Percentiles rank a stretch among this genome's conserved stretches.
Conservation (phyloP, 177 flowering plant species). For the Vitis hybrid region DNA sequence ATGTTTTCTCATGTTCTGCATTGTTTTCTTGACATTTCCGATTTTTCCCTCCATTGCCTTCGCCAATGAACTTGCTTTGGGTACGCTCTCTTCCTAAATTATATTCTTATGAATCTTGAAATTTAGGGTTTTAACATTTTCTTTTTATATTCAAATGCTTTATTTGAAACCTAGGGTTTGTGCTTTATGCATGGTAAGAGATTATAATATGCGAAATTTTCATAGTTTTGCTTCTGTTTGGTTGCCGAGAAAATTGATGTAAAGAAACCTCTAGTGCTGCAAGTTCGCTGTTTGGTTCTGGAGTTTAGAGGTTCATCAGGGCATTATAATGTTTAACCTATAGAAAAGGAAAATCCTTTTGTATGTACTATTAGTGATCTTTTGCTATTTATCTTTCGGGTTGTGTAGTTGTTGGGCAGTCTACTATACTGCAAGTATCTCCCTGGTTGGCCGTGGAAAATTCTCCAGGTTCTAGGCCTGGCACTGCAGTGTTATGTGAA, state of each 20-base stretch:
- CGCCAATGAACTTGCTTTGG: conserved; percentile 16
- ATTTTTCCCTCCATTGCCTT: background rate
- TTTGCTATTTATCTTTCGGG: background rate
- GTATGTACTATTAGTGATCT: background rate
- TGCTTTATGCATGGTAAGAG: background rate
- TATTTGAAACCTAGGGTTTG: conserved; percentile 21
- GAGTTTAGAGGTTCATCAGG: no score
- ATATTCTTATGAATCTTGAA: background rate
- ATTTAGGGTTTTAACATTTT: background rate
- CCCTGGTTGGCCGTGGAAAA: conserved; percentile 44
- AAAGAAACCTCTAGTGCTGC: background rate
- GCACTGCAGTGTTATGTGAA: conserved; percentile 42
- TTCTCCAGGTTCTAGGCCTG: conserved; percentile 68
- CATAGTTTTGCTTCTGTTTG: background rate
- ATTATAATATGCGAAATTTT: background rate
- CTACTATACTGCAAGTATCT: conserved; percentile 40
- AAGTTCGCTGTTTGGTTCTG: no score
- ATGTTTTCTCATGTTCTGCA: conserved; percentile 7
- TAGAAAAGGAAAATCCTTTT: background rate
- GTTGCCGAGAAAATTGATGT: background rate
- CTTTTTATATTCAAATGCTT: background rate
- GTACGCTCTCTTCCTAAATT: conserved; percentile 12
- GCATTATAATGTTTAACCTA: no score
- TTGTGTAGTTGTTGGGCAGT: conserved; percentile 52
- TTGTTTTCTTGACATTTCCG: conserved; percentile 14